Evolutionary conservation across 345 rosid species (phyloP), one percentile per base, ranked within the genome.

Genomic region (Eucalyptus tenuipes): DNA sequence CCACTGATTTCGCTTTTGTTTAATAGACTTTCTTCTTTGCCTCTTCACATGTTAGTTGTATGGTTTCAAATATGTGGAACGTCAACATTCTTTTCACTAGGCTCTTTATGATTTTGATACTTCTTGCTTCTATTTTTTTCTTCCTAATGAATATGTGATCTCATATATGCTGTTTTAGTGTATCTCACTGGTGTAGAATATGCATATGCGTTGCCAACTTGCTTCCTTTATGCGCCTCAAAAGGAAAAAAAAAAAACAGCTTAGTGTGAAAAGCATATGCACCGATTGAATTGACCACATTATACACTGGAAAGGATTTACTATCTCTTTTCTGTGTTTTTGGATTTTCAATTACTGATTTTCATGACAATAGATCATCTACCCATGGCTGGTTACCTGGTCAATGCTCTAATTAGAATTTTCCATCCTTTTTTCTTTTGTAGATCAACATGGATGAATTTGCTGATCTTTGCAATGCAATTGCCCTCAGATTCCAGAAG

Each of bases 401-500:
- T 71, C 81, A 33, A 17, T 37, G 31, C 75, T 68, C 61, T 20
- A 18, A 18, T 8, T 68, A 47, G 88, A 27, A n/a, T 71, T 87
- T 44, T 49, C 31, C 52, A 17, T 87, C 33, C 24, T 1, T 20
- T 66, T 80, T 55, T 82, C 79, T 87, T 85, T 88, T 92, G 88
- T 89, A 98, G 99, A 97, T 98, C 88, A 95, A 96, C 93, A 91
- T 93, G 94, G 98, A 93, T 87, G 99, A 98, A 95, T 98, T 98
- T 89, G 90, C 94, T 89, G 99, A 98, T 79, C 97, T 98, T 87
- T 98, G 99, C 93, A 95, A 95, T 88, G 99, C 99, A 89, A 98
- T 98, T 91, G 99, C 96, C 55, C 90, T 97, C 86, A 94, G 97
- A 90, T 98, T 98, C 92, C 96, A 93, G 79, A 98, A 97, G 92